Evolutionary conservation across 2,329 filamentous ascomycete species (phyloP), one percentile per base, ranked within the genome.

Genomic region (Graphilbum sp.): DNA sequence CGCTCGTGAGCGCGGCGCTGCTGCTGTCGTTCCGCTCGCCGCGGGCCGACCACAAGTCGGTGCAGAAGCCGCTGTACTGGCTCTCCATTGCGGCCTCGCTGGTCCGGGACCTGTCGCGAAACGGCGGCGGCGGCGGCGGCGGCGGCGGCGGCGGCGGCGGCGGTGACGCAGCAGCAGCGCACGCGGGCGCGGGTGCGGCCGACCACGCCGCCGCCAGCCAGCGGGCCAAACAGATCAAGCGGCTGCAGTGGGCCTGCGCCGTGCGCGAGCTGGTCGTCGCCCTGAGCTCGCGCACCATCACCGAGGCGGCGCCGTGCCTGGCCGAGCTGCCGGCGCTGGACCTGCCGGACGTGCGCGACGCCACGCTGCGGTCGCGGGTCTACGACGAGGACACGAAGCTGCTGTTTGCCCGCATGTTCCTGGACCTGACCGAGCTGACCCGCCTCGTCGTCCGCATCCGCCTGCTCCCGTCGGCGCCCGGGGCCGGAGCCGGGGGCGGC

Each of bases 1-100:
- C 34, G 10, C 34, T 35, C 23, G 34, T 19, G 8, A 17, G 34
- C 7, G 21, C 34, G 6, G 23, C 23, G 18, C 23, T 35, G 34
- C 23, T 35, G 34, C 34, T 35, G 23, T 35, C 34, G n/a, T 35
- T 17, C 23, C 34, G 34, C 23, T 35, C 34, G 8, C 34, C 34
- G 6, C 21, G 23, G 16, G 23, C 34, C 15, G 23, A 27, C 34
- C 34, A 35, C 13, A 29, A 17, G 16, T 27, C 23, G 2, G 23
- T 35, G 2, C 34, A 35, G 23, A 35, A 13, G 17, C 31, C 31
- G 17, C n/a, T 19, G 12, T 32, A 32, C 31, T 32, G 31, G 31
- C 31, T 32, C 17, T 17, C 31, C n/a, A 32, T 32, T 6, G 31
- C 31, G 6, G 18, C 17, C 5, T 32, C 31, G n/a, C 4, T 32